Evolutionary conservation across 1,139 yeast species (phyloP).

Genomic region (Suhomyces bokatorum): DNA sequence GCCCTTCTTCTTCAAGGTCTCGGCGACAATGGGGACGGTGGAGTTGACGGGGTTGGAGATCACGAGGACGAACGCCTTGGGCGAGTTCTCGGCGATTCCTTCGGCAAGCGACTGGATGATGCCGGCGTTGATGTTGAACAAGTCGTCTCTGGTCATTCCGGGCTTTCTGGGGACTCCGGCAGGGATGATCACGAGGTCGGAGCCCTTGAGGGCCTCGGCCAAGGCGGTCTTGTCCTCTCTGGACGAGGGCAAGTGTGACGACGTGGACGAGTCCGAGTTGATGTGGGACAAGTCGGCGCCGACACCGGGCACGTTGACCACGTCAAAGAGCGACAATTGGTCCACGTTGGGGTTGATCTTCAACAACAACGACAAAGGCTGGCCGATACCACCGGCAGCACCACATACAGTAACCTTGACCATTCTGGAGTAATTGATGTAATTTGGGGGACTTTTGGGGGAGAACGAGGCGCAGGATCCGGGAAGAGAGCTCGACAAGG

Average conservation of each 20-base stretch:
- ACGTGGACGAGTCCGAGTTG: conserved; percentile 82
- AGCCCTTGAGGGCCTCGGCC: conserved; percentile 69
- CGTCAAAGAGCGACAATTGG: conserved; percentile 84
- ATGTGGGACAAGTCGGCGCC: conserved; percentile 95
- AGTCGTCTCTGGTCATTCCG: conserved; percentile 98
- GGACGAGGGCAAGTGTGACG: conserved; percentile 72
- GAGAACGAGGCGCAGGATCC: neutral
- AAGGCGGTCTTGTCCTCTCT: conserved; percentile 75
- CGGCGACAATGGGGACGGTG: conserved; percentile 97
- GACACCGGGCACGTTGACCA: conserved; percentile 94
- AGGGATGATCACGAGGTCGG: conserved; percentile 91
- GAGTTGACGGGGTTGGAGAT: conserved; percentile 98
- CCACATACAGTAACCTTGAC: conserved; percentile 86
- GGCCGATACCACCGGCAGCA: conserved; percentile 99
- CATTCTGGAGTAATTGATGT: conserved; percentile 21
- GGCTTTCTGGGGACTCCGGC: conserved; percentile 99
- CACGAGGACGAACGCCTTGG: conserved; percentile 83
- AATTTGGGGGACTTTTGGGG: neutral
- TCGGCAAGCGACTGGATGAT: conserved; percentile 91
- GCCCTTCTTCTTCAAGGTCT: conserved; percentile 81
- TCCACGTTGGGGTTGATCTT: conserved; percentile 86
- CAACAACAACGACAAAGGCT: conserved; percentile 88
- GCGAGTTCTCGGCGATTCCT: conserved; percentile 83
- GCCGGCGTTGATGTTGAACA: conserved; percentile 95
- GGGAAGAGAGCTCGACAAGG: neutral